Conservation (phyloP, 257 asterid genomes). For the Salvia hispanica region DNA sequence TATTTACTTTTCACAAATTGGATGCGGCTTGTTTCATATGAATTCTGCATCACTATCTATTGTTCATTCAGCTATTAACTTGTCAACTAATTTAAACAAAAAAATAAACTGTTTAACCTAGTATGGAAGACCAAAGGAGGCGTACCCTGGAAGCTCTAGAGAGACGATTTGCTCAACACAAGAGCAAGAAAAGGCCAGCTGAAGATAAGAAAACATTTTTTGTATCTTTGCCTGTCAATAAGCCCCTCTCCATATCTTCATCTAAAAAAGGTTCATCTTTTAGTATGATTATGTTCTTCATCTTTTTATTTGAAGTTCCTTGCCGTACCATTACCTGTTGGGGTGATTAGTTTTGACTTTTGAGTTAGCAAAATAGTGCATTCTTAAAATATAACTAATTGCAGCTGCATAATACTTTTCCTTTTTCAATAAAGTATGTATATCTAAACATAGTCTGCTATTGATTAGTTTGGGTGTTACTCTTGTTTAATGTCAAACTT, state of each 20-base stretch:
- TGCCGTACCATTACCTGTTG: neutral
- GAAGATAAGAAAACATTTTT: constrained; percentile 30
- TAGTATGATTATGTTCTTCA: neutral
- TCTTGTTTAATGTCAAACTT: no score
- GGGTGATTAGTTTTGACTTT: constrained; percentile 8
- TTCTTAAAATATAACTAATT: neutral
- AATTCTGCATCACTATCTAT: no score
- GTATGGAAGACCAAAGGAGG: constrained; percentile 52
- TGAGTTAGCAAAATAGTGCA: no score
- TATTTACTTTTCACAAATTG: no score
- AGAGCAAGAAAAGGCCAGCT: constrained; percentile 48
- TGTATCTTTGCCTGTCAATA: constrained; percentile 35
- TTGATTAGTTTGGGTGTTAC: no score
- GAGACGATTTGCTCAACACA: constrained; percentile 28
- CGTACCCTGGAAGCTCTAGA: constrained; percentile 75
- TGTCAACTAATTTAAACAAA: no score
- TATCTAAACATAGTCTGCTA: no score
- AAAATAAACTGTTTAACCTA: no score
- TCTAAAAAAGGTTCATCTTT: constrained; percentile 55
- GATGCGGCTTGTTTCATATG: no score
- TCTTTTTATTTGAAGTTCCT: neutral
- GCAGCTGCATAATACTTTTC: no score
- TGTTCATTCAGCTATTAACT: no score
- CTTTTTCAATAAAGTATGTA: no score
- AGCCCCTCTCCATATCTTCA: constrained; percentile 30